Percentiles rank a stretch among this genome's conserved stretches.
phyloP scores from a whole-genome alignment of 345 rosid species.

The Gossypium mustelinum region DNA sequence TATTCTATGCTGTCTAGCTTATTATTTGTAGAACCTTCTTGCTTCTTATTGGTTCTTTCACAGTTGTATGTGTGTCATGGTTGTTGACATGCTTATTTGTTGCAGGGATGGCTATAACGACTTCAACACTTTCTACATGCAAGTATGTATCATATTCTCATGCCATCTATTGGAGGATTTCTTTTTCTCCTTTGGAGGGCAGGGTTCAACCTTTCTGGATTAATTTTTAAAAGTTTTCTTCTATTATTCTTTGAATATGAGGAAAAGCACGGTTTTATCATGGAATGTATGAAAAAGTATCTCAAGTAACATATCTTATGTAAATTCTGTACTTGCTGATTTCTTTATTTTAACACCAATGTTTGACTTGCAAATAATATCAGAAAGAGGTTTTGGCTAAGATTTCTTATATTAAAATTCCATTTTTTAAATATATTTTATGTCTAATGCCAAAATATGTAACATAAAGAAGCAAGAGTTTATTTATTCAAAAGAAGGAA shows the following conservation, averaged over 20 bases:
- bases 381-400: background rate
- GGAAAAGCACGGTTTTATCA: background rate
- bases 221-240: background rate
- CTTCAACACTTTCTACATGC: conserved; percentile 98
- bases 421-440: background rate
- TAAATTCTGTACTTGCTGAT: background rate
- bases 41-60: background rate
- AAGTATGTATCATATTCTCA: conserved; percentile 50
- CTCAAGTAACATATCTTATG: background rate
- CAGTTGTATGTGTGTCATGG: background rate
- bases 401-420: background rate
- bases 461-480: background rate
- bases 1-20: background rate
- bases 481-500: background rate
- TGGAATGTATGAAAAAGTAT: background rate
- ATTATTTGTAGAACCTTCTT: background rate
- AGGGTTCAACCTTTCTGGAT: background rate
- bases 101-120: conserved; percentile 99
- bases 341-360: background rate
- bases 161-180: background rate
- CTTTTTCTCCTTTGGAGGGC: background rate
- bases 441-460: background rate
- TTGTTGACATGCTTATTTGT: conserved; percentile 29
- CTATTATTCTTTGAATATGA: background rate
- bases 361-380: background rate